Conservation (phyloP, 2,329 filamentous ascomycete genomes). For the Colletotrichum tofieldiae region DNA sequence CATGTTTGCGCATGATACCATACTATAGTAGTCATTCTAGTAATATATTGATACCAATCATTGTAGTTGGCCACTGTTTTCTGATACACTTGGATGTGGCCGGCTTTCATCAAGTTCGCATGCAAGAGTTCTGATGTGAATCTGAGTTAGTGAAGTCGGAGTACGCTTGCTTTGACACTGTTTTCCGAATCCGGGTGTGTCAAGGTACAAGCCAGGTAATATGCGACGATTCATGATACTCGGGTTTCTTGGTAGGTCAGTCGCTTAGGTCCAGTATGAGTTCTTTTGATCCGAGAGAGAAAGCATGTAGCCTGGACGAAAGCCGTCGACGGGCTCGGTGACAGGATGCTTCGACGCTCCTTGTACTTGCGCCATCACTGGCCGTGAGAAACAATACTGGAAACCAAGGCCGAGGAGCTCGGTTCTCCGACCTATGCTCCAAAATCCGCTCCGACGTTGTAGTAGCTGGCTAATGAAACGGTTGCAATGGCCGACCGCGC, state of each 20-base stretch:
- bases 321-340: too few species aligned
- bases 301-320: too few species aligned
- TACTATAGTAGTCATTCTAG: background rate
- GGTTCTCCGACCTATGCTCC: slow-evolving; percentile 13
- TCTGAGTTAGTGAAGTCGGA: background rate
- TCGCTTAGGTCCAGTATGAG: too few species aligned
- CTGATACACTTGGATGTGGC: background rate
- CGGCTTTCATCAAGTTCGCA: background rate
- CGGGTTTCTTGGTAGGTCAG: background rate
- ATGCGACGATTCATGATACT: background rate
- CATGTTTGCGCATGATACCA: slow-evolving; percentile 24
- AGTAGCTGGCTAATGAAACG: background rate
- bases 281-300: too few species aligned
- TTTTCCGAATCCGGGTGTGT: background rate
- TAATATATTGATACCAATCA: background rate
- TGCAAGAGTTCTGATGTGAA: background rate
- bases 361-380: background rate
- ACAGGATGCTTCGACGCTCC: background rate
- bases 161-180: background rate
- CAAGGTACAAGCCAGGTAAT: background rate
- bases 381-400: background rate
- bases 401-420: background rate
- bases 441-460: background rate
- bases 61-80: background rate
- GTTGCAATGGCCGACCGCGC: background rate